Percentiles rank a stretch among this genome's conserved stretches.
Evolutionary conservation across 306 rosid genomes (phyloP).

Genomic region (Vigna radiata): DNA sequence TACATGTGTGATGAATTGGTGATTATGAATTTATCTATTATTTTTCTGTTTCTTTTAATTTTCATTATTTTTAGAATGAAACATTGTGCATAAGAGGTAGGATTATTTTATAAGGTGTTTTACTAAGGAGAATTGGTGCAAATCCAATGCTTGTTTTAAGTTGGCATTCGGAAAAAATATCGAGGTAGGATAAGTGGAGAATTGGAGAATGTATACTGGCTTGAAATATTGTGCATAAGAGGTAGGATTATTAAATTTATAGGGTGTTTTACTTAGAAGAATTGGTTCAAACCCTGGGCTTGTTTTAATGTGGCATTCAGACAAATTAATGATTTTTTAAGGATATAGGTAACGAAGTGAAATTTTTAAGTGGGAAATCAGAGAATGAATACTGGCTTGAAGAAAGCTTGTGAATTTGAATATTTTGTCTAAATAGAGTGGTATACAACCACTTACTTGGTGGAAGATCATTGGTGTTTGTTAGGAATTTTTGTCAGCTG

Average conservation of each 20-base stretch:
- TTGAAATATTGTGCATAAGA: background rate
- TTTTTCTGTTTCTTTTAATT: background rate
- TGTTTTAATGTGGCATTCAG: background rate
- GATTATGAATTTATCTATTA: background rate
- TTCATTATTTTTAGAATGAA: conserved; percentile 9
- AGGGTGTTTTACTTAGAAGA: background rate
- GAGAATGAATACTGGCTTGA: conserved; percentile 27
- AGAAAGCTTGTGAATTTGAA: conserved; percentile 3
- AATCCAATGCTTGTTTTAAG: conserved; percentile 12
- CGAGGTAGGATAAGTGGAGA: background rate
- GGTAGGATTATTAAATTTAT: background rate
- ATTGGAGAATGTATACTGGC: too few species aligned
- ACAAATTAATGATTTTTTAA: conserved; percentile 17
- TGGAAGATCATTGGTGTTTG: background rate
- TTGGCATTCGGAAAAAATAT: background rate
- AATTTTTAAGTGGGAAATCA: conserved; percentile 12
- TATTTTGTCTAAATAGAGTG: conserved; percentile 15
- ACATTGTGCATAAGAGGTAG: background rate
- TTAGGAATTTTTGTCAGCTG: background rate
- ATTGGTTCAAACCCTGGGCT: conserved; percentile 10
- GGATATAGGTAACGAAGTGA: conserved; percentile 7
- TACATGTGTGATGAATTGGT: conserved; percentile 11
- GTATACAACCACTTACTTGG: conserved; percentile 22
- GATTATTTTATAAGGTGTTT: conserved; percentile 2
- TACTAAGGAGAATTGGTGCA: conserved; percentile 18